phyloP scores from a whole-genome alignment of 2,329 filamentous ascomycete genomes.

The Xylariaceae sp. region DNA sequence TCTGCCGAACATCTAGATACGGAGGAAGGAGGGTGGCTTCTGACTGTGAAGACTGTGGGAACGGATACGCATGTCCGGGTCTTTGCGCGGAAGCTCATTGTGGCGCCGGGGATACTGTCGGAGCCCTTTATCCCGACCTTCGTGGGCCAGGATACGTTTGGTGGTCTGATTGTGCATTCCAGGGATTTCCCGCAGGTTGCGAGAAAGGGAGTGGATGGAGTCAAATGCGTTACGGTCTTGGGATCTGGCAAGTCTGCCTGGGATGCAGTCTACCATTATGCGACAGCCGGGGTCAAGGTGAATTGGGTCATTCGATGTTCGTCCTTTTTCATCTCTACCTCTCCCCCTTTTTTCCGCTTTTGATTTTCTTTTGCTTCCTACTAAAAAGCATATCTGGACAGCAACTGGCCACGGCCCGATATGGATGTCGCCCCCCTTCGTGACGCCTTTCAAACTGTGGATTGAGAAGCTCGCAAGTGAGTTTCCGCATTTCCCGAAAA shows the following conservation, averaged over 20 bases:
- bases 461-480: conserved; percentile 44
- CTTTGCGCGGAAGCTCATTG: conserved; percentile 11
- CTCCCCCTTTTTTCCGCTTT: too few relatives aligned
- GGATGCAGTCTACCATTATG: neutral
- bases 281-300: neutral
- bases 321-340: neutral
- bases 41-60: neutral
- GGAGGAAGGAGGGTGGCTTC: conserved; percentile 11
- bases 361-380: too few relatives aligned
- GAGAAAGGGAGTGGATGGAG: too few relatives aligned
- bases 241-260: neutral
- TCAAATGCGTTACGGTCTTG: neutral
- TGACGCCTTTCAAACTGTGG: conserved; percentile 46
- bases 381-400: conserved; percentile 1
- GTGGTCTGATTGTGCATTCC: conserved; percentile 8
- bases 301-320: neutral
- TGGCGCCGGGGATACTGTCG: conserved; percentile 11
- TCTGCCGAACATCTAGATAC: conserved; percentile 8
- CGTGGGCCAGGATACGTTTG: conserved; percentile 3
- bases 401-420: conserved; percentile 50
- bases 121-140: conserved; percentile 10
- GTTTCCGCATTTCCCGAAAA: conserved; percentile 11
- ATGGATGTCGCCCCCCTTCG: conserved; percentile 47
- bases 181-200: conserved; percentile 9
- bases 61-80: neutral